phyloP scores from a whole-genome alignment of 768 basidiomycete genomes.

The Rhizopogon vesiculosus region DNA sequence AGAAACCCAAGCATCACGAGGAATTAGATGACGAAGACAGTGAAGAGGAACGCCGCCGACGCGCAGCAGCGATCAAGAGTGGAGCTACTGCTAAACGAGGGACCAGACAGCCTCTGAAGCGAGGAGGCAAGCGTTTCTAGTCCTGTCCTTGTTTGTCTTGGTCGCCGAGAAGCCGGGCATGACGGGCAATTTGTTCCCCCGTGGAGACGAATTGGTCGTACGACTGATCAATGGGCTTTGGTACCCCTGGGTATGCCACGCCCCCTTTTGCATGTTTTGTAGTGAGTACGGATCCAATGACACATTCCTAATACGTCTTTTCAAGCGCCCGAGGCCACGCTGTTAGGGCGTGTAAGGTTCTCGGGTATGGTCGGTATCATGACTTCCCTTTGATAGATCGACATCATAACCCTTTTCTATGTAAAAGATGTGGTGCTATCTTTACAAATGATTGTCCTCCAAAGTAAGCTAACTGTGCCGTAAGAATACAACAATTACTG shows the following conservation, averaged over 20 bases:
- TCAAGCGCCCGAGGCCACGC: not conserved
- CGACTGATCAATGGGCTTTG: slow-evolving; percentile 5
- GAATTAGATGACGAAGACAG: slow-evolving; percentile 55
- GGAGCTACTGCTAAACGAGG: slow-evolving; percentile 41
- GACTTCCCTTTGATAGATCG: slow-evolving; percentile 2
- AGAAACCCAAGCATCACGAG: slow-evolving; percentile 35
- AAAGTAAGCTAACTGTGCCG: not conserved
- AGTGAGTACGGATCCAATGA: slow-evolving; percentile 3
- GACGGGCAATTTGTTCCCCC: not conserved
- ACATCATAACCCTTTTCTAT: slow-evolving; percentile 3
- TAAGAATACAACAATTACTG: not conserved
- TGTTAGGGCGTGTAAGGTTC: slow-evolving; percentile 3
- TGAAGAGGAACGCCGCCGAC: slow-evolving; percentile 45
- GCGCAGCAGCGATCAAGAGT: slow-evolving; percentile 35
- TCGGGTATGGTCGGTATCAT: not conserved
- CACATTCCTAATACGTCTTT: slow-evolving; percentile 1
- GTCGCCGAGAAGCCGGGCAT: not conserved
- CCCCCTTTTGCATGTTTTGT: not conserved
- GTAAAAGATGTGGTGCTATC: slow-evolving; percentile 5
- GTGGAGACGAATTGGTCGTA: slow-evolving; percentile 6
- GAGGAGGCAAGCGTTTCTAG: slow-evolving; percentile 73
- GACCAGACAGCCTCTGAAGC: slow-evolving; percentile 69
- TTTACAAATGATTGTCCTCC: slow-evolving; percentile 5
- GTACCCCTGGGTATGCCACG: not conserved
- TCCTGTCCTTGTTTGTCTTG: not conserved